A percentile compares a stretch with the other conserved stretches of the same genome.
phyloP scores from a whole-genome alignment of 257 asterid genomes.

The Primulina huaijiensis region DNA sequence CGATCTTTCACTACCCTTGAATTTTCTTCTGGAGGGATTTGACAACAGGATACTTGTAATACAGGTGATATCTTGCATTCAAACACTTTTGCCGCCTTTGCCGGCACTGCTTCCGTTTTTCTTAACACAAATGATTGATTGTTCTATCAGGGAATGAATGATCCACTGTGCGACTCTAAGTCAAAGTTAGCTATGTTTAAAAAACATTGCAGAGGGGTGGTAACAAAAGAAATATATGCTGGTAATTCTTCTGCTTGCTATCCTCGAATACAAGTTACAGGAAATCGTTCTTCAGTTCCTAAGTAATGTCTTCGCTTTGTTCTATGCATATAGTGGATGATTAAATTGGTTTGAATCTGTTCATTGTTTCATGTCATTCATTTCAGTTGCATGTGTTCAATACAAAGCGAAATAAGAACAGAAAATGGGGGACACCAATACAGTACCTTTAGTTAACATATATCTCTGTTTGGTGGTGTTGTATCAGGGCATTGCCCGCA shows the following conservation, averaged over 20 bases:
- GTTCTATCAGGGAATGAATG: conserved; percentile 78
- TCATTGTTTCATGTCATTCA: too few relatives aligned
- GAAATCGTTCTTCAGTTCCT: too few relatives aligned
- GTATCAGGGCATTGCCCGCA: conserved; percentile 93
- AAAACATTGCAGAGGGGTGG: conserved; percentile 58
- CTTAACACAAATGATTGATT: conserved; percentile 8
- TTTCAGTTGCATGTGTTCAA: too few relatives aligned
- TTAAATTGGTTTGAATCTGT: too few relatives aligned
- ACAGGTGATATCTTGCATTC: conserved; percentile 46
- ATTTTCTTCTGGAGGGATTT: conserved; percentile 66
- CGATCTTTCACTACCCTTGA: conserved; percentile 82
- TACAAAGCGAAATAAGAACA: too few relatives aligned
- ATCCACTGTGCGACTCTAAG: conserved; percentile 59
- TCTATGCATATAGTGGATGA: background rate
- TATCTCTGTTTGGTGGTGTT: conserved; percentile 21
- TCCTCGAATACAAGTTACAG: too few relatives aligned
- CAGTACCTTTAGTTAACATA: background rate
- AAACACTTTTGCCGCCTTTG: conserved; percentile 12
- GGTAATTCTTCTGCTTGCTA: conserved; percentile 38
- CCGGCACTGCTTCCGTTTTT: conserved; percentile 5
- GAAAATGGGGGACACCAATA: background rate
- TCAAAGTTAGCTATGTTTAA: conserved; percentile 51
- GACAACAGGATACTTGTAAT: conserved; percentile 57
- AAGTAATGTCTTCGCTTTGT: conserved; percentile 7
- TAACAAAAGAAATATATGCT: conserved; percentile 65